Percentiles rank a stretch among this genome's conserved stretches.
These are phyloP conservation scores for Skeletonema costatum DNA, from an alignment of 108 stramenopile species.

Conservation along the genomic window DNA sequence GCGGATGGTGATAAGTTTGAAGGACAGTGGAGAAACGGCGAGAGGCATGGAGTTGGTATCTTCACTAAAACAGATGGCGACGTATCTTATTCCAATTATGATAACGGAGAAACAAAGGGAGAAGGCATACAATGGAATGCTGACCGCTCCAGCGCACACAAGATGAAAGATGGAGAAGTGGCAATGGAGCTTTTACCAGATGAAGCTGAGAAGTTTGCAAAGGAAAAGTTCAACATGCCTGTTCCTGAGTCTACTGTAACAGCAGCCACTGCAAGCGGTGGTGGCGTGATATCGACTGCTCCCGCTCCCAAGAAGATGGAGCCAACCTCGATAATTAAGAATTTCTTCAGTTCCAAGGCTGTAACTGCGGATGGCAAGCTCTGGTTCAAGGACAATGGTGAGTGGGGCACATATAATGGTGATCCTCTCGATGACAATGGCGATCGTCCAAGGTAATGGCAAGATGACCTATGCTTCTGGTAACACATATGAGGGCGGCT, in stretches of 20 bases:
- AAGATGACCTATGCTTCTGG: slow-evolving; percentile 35
- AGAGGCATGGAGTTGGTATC: slow-evolving; percentile 23
- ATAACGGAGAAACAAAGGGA: slow-evolving; percentile 4
- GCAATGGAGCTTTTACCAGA: slow-evolving; percentile 13
- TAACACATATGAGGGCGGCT: slow-evolving; percentile 21
- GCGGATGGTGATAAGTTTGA: slow-evolving; percentile 23
- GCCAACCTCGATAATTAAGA: slow-evolving; percentile 1
- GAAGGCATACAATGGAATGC: slow-evolving; percentile 31
- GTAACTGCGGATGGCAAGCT: slow-evolving; percentile 28
- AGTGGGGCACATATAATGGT: slow-evolving; percentile 34
- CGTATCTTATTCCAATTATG: slow-evolving; percentile 16
- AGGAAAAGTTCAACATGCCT: slow-evolving; percentile 25
- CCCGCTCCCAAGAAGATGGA: not conserved
- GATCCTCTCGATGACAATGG: slow-evolving; percentile 13
- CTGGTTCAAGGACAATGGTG: slow-evolving; percentile 34
- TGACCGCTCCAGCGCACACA: slow-evolving; percentile 18
- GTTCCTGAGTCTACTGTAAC: slow-evolving; percentile 8
- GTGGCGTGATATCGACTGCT: not conserved
- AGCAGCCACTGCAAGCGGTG: not conserved
- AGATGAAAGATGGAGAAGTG: slow-evolving; percentile 11
- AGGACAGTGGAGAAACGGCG: slow-evolving; percentile 29
- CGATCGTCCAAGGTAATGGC: slow-evolving; percentile 21
- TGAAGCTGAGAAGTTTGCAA: slow-evolving; percentile 22
- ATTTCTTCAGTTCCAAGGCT: slow-evolving; percentile 8
- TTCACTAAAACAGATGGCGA: slow-evolving; percentile 16